Conservation (phyloP, 1,284 basidiomycete genomes). For the Sanghuangporus baumii region DNA sequence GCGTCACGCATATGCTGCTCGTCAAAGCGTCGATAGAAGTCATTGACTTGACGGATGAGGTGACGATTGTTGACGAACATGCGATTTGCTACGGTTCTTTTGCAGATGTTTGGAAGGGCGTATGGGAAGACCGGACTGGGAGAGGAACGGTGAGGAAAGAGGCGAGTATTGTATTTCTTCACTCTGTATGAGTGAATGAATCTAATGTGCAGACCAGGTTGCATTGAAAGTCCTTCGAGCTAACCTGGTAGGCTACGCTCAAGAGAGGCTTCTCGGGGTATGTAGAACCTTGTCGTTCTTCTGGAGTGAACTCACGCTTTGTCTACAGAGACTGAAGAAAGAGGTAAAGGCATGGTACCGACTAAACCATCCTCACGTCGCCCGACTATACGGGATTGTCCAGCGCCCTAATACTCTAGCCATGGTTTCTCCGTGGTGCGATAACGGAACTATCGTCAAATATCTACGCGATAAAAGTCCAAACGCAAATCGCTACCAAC, state of each 20-base stretch:
- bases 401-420: constrained; percentile 43
- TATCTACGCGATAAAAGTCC: constrained; percentile 38
- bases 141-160: constrained; percentile 27
- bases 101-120: constrained; percentile 54
- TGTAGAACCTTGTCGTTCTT: background rate
- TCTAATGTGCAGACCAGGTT: constrained; percentile 30
- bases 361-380: constrained; percentile 46
- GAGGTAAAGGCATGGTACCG: constrained; percentile 50
- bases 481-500: constrained; percentile 34
- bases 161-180: constrained; percentile 24
- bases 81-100: constrained; percentile 47
- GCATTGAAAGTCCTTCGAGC: constrained; percentile 53
- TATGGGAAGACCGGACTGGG: constrained; percentile 42
- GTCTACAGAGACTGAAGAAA: constrained; percentile 41
- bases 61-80: constrained; percentile 31
- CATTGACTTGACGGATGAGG: constrained; percentile 49
- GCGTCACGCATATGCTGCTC: constrained; percentile 49
- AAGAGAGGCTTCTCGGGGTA: constrained; percentile 47
- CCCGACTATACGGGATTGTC: constrained; percentile 44
- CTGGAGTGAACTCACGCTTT: background rate
- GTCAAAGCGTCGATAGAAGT: constrained; percentile 43
- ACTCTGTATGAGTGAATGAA: background rate
- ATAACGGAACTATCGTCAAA: constrained; percentile 46
- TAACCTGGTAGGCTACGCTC: constrained; percentile 42
- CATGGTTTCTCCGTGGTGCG: constrained; percentile 58